Conservation (phyloP, 164 flowering plant genomes). For the Magnolia changhungtana region DNA sequence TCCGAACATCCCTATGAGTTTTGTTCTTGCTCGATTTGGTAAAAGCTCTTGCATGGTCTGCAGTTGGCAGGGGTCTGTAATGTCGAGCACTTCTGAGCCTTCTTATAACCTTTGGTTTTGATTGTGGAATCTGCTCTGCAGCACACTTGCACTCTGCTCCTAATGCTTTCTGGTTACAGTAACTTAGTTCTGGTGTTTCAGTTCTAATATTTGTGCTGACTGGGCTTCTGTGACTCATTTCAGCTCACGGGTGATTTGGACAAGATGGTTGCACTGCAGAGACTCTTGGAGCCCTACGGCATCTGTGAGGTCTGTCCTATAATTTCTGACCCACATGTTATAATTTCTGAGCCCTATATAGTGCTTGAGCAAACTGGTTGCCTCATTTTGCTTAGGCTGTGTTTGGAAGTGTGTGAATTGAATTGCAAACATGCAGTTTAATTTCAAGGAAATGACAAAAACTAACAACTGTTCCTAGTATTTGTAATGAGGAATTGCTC, state of each 20-base stretch:
- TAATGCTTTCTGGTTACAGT: background rate
- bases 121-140: too few relatives aligned
- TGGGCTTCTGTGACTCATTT: slow-evolving; percentile 1
- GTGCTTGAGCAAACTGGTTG: background rate
- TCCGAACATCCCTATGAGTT: too few relatives aligned
- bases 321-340: background rate
- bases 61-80: too few relatives aligned
- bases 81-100: background rate
- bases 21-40: too few relatives aligned
- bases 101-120: background rate
- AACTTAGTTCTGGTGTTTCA: background rate
- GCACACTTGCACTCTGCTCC: background rate
- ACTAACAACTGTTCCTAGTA: too few relatives aligned
- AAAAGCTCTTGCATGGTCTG: too few relatives aligned
- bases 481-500: too few relatives aligned
- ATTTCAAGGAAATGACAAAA: too few relatives aligned
- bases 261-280: slow-evolving; percentile 97
- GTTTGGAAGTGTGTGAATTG: too few relatives aligned
- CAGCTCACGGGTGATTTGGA: slow-evolving; percentile 92
- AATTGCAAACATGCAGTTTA: too few relatives aligned
- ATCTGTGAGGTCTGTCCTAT: slow-evolving; percentile 84
- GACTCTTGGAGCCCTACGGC: slow-evolving; percentile 89
- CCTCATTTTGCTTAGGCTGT: background rate
- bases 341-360: background rate
- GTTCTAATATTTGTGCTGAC: slow-evolving; percentile 1